Percentiles rank a stretch among this genome's conserved stretches.
Evolutionary conservation across 768 basidiomycete genomes (phyloP).

Genomic region (Gymnopilus junonius): DNA sequence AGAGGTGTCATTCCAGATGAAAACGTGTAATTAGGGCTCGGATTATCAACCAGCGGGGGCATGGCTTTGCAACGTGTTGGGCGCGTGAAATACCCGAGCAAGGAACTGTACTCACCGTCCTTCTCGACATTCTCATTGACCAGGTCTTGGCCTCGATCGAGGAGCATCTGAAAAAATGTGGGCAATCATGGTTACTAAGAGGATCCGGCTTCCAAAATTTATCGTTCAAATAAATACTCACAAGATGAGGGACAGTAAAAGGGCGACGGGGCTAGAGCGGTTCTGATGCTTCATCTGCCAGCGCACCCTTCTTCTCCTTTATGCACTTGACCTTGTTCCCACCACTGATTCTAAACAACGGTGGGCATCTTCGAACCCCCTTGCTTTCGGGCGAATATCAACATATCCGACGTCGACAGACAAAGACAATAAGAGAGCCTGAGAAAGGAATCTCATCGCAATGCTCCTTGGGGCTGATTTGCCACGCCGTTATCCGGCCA

Average conservation of each 20-base stretch:
- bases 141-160: slow-evolving; percentile 33
- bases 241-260: slow-evolving; percentile 21
- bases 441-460: slow-evolving; percentile 29
- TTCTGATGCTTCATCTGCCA: slow-evolving; percentile 27
- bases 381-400: slow-evolving; percentile 37
- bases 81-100: slow-evolving; percentile 27
- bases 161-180: slow-evolving; percentile 34
- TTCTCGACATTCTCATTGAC: slow-evolving; percentile 32
- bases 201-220: slow-evolving; percentile 20
- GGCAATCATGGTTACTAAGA: slow-evolving; percentile 22
- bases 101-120: slow-evolving; percentile 30
- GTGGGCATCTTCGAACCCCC: slow-evolving; percentile 32
- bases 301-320: slow-evolving; percentile 36
- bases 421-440: slow-evolving; percentile 38
- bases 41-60: slow-evolving; percentile 56
- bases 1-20: slow-evolving; percentile 61
- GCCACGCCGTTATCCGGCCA: slow-evolving; percentile 26
- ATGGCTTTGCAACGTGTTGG: slow-evolving; percentile 46
- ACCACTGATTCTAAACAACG: slow-evolving; percentile 29
- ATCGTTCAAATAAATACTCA: slow-evolving; percentile 26
- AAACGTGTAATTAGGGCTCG: slow-evolving; percentile 65
- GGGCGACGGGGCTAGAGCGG: slow-evolving; percentile 32
- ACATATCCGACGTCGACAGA: slow-evolving; percentile 39
- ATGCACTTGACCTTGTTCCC: slow-evolving; percentile 39
- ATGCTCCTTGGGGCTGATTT: slow-evolving; percentile 22